These are phyloP conservation scores for Castanea crenata DNA, from an alignment of 306 rosid genomes.

Conservation along the genomic window DNA sequence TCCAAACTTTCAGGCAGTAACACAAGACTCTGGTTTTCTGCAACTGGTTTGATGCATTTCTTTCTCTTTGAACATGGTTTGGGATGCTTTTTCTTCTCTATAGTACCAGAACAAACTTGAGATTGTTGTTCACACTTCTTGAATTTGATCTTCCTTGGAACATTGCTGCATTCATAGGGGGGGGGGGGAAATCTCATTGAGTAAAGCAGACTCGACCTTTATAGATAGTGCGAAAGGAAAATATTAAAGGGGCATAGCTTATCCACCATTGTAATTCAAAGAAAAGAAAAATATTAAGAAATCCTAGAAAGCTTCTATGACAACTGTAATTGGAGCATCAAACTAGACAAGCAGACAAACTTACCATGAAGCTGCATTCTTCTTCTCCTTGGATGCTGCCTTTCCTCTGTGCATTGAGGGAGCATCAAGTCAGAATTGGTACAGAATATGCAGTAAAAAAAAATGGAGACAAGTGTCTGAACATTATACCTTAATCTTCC, in stretches of 20 bases:
- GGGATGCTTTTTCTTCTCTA: too few relatives aligned
- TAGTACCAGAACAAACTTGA: too few relatives aligned
- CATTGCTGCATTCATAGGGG: slow-evolving; percentile 42
- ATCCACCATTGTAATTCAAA: background rate
- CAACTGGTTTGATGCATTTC: too few relatives aligned
- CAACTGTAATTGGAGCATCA: background rate
- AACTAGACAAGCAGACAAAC: background rate
- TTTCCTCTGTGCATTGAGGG: slow-evolving; percentile 3
- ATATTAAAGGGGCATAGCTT: background rate
- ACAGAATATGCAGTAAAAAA: background rate
- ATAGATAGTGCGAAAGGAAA: background rate
- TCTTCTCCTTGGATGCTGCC: slow-evolving; percentile 8
- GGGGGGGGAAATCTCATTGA: slow-evolving; percentile 3
- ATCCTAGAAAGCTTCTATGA: background rate
- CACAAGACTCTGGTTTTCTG: too few relatives aligned
- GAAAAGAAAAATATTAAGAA: background rate
- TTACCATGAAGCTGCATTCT: slow-evolving; percentile 19
- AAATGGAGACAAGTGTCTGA: background rate
- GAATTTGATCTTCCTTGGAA: slow-evolving; percentile 31
- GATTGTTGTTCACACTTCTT: slow-evolving; percentile 12
- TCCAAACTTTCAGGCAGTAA: too few relatives aligned
- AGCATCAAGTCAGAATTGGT: slow-evolving; percentile 13
- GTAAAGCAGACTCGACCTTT: slow-evolving; percentile 19
- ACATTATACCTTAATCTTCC: slow-evolving; percentile 45
- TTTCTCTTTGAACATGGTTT: too few relatives aligned